Percentiles rank a stretch among this genome's conserved stretches.
phyloP scores from a whole-genome alignment of 352 stramenopile species.

The Globisporangium uncinulatum region DNA sequence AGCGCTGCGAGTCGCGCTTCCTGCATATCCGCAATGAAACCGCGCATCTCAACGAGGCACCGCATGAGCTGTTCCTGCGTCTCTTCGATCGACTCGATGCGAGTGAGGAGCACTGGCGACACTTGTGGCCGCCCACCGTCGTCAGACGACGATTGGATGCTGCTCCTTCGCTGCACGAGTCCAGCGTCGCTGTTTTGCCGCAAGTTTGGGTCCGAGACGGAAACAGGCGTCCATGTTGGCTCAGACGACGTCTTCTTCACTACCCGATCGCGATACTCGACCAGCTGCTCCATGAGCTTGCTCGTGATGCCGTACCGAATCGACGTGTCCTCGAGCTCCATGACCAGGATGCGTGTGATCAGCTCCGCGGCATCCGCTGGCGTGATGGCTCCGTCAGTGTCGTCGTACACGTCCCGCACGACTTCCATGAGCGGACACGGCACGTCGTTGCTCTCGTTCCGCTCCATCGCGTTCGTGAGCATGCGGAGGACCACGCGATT shows the following conservation, averaged over 20 bases:
- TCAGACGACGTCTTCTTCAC: not conserved
- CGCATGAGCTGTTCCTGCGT: conserved; percentile 1
- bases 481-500: conserved; percentile 19
- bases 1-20: no score
- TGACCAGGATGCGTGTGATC: conserved; percentile 15
- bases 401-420: conserved; percentile 12
- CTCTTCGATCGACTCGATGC: conserved; percentile 3
- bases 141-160: no score
- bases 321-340: conserved; percentile 13
- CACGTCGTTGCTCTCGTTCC: conserved; percentile 16
- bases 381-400: conserved; percentile 9
- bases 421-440: conserved; percentile 16
- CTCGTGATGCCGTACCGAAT: conserved; percentile 21
- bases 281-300: conserved; percentile 15
- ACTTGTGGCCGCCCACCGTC: no score
- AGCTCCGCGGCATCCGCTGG: conserved; percentile 13
- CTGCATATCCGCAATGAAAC: conserved; percentile 1
- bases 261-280: not conserved
- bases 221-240: no score
- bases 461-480: conserved; percentile 18
- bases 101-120: not conserved
- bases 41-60: not conserved
- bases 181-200: no score
- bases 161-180: not conserved
- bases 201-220: no score